Conservation (phyloP, 495 filamentous ascomycete genomes). For the Penicillium mononematosum region DNA sequence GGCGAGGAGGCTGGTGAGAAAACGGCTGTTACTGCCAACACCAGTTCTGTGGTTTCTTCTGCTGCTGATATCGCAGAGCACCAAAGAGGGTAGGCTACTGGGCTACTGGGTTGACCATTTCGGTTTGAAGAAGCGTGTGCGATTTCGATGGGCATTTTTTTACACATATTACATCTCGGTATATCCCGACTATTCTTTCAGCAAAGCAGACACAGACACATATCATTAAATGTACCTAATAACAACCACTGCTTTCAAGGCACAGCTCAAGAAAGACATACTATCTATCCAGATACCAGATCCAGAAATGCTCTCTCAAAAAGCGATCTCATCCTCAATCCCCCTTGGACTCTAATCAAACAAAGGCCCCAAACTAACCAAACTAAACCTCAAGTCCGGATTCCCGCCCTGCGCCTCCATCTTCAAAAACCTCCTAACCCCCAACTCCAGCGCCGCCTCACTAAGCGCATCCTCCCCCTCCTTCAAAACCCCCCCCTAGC, state of each 20-base stretch:
- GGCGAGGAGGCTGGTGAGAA: neutral
- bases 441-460: constrained; percentile 61
- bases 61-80: neutral
- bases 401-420: constrained; percentile 54
- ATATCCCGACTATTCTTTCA: neutral
- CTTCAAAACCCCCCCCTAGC: constrained; percentile 54
- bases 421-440: constrained; percentile 60
- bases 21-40: neutral
- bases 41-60: neutral
- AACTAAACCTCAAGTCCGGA: constrained; percentile 72
- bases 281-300: neutral
- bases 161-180: neutral
- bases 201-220: neutral
- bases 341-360: constrained; percentile 48
- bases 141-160: neutral
- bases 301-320: neutral
- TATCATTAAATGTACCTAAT: neutral
- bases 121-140: neutral
- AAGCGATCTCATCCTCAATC: neutral
- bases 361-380: constrained; percentile 65
- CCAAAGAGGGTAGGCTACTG: neutral
- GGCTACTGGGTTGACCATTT: neutral
- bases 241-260: neutral
- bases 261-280: neutral
- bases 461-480: constrained; percentile 66